Base-by-base conservation (phyloP, 1,139 yeast genomes). In the Arxiozyma slooffiae region DNA sequence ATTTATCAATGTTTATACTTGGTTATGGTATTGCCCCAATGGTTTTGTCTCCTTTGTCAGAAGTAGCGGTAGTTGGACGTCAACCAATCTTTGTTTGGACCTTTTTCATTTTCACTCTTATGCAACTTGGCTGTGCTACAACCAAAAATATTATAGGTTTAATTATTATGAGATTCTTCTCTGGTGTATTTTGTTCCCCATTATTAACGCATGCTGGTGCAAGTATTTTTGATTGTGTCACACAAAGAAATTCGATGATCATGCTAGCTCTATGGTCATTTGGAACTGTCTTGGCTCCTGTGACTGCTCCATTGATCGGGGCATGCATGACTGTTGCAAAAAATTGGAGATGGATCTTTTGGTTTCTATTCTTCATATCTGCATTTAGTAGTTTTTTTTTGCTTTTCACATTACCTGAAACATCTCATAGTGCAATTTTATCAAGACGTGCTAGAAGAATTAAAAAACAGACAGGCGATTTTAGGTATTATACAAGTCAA, bases 281-380 rank as follows among this genome's bases (percentile, higher is more conserved):
- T 52, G 79, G 68, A 65, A 79, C 76, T 59, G 80, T 72, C 56
- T 71, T 67, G 52, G 89, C 88, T 43, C 86, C 87, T 0, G 76
- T 76, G 22, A 58, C 80, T 30, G 90, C 87, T 2, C 89, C 90
- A 3, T 64, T 82, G 17, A 66, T 83, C 47, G 82, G 83, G 50
- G 78, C 60, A 61, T 70, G 68, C 68, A 72, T 59, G 71, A 75
- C 55, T 66, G 64, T 70, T 67, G 65, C 72, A 63, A 54, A 71
- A 72, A 64, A 53, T 36, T 76, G 79, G 79, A 67, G 78, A 60
- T 69, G 74, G 69, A 66, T 72, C 4, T 73, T 73, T 53, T 75
- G 79, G 79, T 67, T 74, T 46, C 53, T 70, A 56, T 54, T 68
- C 38, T 68, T 76, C 46, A 51, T 72, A 17, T 61, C 73, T 46